These are phyloP conservation scores for Nicotiana knightiana DNA, from an alignment of 257 asterid species.

Conservation along the genomic window DNA sequence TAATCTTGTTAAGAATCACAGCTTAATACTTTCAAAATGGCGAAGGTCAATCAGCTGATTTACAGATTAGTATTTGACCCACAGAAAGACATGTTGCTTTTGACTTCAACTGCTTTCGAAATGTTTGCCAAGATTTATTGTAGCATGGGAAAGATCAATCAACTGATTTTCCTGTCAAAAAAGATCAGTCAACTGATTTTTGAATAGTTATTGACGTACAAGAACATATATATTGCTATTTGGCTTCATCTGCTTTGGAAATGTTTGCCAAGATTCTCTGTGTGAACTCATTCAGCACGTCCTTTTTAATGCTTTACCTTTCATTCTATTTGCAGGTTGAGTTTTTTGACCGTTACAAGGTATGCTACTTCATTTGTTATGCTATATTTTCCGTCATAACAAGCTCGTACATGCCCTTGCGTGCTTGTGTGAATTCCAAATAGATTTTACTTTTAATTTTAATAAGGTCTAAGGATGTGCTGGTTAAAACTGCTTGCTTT, in stretches of 20 bases:
- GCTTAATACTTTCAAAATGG: neutral
- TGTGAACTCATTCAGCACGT: neutral
- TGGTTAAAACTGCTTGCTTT: neutral
- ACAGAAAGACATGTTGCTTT: neutral
- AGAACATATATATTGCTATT: neutral
- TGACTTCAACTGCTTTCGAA: neutral
- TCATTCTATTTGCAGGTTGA: conserved; percentile 59
- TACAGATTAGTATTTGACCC: neutral
- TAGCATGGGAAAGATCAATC: conserved; percentile 1
- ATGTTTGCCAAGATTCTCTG: neutral
- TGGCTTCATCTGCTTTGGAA: neutral
- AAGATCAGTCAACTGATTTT: neutral
- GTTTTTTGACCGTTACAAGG: conserved; percentile 92
- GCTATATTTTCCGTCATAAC: neutral
- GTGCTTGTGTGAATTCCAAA: neutral
- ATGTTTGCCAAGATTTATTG: neutral
- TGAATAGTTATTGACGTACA: neutral
- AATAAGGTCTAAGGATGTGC: neutral
- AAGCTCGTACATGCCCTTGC: neutral
- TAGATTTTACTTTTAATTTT: neutral
- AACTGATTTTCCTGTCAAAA: neutral
- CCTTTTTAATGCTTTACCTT: conserved; percentile 18
- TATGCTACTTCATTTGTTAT: conserved; percentile 22
- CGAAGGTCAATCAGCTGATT: neutral
- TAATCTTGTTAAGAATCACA: conserved; percentile 2